Evolutionary conservation across 192 early-diverging fungal genomes (phyloP).

Genomic region (Entomortierella lignicola): DNA sequence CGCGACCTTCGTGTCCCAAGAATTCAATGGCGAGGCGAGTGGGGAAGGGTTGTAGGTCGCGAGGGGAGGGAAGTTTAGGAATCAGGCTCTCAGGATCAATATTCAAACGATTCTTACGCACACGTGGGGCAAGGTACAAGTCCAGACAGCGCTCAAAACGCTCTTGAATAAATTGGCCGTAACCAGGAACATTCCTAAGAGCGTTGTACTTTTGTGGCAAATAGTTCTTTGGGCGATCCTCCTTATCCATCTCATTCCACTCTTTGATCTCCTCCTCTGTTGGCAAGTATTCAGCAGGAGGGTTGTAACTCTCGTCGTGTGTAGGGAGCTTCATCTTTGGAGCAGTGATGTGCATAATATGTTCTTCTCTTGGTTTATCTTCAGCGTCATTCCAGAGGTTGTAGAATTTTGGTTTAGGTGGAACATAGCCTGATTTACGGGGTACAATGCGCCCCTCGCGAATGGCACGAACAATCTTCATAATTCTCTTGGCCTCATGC

Average conservation of each 20-base stretch:
- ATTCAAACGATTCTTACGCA: constrained; percentile 84
- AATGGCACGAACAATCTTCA: constrained; percentile 98
- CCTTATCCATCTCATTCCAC: constrained; percentile 85
- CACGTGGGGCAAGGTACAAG: constrained; percentile 94
- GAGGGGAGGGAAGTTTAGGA: constrained; percentile 94
- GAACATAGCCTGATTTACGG: constrained; percentile 58
- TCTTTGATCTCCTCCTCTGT: constrained; percentile 82
- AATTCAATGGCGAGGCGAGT: constrained; percentile 80
- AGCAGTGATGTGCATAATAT: constrained; percentile 86
- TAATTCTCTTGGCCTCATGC: constrained; percentile 92
- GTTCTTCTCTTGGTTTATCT: constrained; percentile 67
- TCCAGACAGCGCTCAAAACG: constrained; percentile 97
- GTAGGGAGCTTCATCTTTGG: constrained; percentile 90
- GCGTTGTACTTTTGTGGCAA: constrained; percentile 76
- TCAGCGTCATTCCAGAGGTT: constrained; percentile 88
- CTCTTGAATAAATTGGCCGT: constrained; percentile 92
- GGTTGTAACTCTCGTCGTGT: constrained; percentile 97
- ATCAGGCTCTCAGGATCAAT: constrained; percentile 93
- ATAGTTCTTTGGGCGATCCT: constrained; percentile 77
- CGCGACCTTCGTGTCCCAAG: constrained; percentile 82
- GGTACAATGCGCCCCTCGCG: constrained; percentile 86
- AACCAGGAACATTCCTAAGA: constrained; percentile 89
- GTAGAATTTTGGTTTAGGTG: constrained; percentile 78
- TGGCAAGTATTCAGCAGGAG: constrained; percentile 92
- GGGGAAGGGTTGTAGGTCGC: constrained; percentile 96